phyloP scores from a whole-genome alignment of 108 stramenopile species.

The Discostella stelligeroides region DNA sequence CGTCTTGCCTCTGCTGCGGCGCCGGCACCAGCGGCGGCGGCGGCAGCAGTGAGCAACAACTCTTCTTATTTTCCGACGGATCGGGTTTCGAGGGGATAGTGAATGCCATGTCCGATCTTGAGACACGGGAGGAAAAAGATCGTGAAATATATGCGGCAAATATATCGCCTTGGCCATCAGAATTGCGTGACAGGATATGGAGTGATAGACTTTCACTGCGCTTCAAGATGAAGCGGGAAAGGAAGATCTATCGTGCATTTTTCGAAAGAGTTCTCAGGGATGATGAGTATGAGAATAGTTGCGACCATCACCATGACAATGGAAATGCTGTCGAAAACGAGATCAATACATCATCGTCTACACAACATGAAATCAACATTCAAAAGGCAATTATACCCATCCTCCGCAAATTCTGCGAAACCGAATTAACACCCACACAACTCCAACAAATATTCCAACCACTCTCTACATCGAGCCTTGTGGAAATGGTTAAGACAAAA shows the following conservation, averaged over 20 bases:
- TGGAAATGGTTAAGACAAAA: slow-evolving; percentile 59
- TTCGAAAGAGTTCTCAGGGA: slow-evolving; percentile 46
- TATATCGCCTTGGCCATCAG: slow-evolving; percentile 70
- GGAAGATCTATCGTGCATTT: slow-evolving; percentile 62
- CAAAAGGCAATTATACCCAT: slow-evolving; percentile 13
- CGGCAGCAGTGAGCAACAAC: neutral
- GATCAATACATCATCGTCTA: neutral
- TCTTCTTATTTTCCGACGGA: slow-evolving; percentile 62
- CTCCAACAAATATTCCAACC: slow-evolving; percentile 58
- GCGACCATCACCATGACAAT: neutral
- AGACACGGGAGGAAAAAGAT: slow-evolving; percentile 71
- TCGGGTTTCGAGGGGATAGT: slow-evolving; percentile 70
- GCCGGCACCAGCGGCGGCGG: slow-evolving; percentile 12
- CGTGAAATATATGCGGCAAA: slow-evolving; percentile 68
- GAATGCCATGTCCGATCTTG: slow-evolving; percentile 76
- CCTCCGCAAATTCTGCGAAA: slow-evolving; percentile 51
- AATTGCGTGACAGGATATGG: slow-evolving; percentile 88
- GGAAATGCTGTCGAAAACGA: neutral
- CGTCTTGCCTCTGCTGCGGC: slow-evolving; percentile 81
- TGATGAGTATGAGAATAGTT: neutral
- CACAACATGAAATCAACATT: slow-evolving; percentile 7
- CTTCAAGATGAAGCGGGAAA: slow-evolving; percentile 79
- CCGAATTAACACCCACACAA: slow-evolving; percentile 29
- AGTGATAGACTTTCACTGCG: slow-evolving; percentile 77
- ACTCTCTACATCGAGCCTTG: slow-evolving; percentile 66